Evolutionary conservation across 106 monocot genomes (phyloP), one percentile per base, ranked within the genome.

Genomic region (Dioscorea alata): DNA sequence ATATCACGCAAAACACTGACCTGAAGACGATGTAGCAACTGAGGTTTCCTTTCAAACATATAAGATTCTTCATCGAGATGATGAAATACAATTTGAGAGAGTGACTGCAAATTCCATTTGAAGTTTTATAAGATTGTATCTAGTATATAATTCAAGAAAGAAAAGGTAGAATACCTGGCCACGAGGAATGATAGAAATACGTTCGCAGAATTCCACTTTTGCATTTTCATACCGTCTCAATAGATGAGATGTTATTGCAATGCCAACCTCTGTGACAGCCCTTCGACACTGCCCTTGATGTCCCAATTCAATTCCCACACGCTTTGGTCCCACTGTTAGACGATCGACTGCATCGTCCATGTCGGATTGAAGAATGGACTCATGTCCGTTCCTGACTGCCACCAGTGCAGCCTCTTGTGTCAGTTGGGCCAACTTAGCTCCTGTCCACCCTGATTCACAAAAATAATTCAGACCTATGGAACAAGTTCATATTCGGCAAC

Each of bases 331-430:
- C 7, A 92, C 81, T 9, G 92, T 92, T 13, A 92, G 71, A 24
- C 92, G 77, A 72, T 92, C 92, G 25, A 92, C 92, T 35, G 92
- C 88, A 76, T 85, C 85, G 83, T 92, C 85, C 80, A 92, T 71
- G 59, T 92, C 92, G 49, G 85, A 88, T 51, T 85, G 92, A 75
- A 92, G 72, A 54, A 92, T 76, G 28, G 81, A 72, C 9, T 73
- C 74, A 61, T 88, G 88, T 12, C 76, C 59, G 22, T 88, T 92
- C 58, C 92, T 82, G 16, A 92, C 88, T 12, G 92, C 88, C 34
- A 92, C 79, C 60, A 92, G 72, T 71, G 92, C 92, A 71, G 88
- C 69, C 80, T 92, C 88, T 73, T 92, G 92, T 73, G 88, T 64
- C 51, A 92, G 68, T 62, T 92, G 92, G 18, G 88, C 92, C 69